Evolutionary conservation across 2,329 filamentous ascomycete species (phyloP).

Genomic region (Pseudogymnoascus verrucosus): DNA sequence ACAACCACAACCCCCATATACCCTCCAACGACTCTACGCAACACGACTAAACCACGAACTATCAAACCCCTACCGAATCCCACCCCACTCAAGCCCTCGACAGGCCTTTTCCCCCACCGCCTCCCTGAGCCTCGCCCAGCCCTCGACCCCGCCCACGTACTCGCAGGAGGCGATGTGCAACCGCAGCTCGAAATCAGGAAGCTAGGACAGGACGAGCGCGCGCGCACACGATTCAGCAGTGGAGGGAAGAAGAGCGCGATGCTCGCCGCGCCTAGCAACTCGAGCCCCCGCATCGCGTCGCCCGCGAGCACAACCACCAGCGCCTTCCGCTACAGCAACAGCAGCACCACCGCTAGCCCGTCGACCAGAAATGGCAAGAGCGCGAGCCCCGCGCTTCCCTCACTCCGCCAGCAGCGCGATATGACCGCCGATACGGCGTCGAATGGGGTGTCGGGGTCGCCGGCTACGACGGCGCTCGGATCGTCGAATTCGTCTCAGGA

Average conservation of each 20-base stretch:
- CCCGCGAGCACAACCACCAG: neutral
- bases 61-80: neutral
- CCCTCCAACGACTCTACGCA: neutral
- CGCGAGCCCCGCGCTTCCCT: neutral
- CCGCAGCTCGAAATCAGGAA: neutral
- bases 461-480: neutral
- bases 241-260: neutral
- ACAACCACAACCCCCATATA: neutral
- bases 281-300: constrained; percentile 4
- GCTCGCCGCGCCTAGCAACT: neutral
- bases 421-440: neutral
- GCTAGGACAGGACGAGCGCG: constrained; percentile 3
- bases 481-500: constrained; percentile 3
- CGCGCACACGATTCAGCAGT: neutral
- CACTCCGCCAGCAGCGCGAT: neutral
- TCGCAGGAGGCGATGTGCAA: constrained; percentile 5
- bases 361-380: constrained; percentile 4
- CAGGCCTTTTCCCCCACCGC: neutral
- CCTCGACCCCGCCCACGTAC: neutral
- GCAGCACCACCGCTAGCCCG: constrained; percentile 1
- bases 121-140: neutral
- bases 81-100: neutral
- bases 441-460: neutral
- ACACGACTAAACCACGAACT: neutral
- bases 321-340: constrained; percentile 1